Evolutionary conservation across 345 rosid genomes (phyloP).

Genomic region (Mallotus nudiflorus): DNA sequence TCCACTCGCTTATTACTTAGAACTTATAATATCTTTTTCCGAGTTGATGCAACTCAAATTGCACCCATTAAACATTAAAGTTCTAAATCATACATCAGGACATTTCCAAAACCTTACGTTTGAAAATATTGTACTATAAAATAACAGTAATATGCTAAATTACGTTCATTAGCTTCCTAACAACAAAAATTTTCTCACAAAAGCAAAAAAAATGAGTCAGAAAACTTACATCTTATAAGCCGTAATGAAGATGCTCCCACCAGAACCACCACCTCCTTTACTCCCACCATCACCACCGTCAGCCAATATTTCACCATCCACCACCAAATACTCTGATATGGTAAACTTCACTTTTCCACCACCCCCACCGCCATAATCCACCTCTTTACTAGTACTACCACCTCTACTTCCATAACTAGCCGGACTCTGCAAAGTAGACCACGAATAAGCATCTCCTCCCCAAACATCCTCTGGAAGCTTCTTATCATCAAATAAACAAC

Average conservation of each 20-base stretch:
- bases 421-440: conserved; percentile 79
- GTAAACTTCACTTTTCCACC: conserved; percentile 76
- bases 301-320: conserved; percentile 74
- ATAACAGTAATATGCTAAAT: background rate
- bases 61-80: background rate
- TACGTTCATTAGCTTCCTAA: background rate
- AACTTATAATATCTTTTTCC: background rate
- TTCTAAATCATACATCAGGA: background rate
- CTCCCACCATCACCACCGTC: conserved; percentile 84
- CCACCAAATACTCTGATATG: conserved; percentile 46
- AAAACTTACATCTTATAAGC: conserved; percentile 76
- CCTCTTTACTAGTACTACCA: conserved; percentile 78
- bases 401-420: conserved; percentile 89
- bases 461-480: conserved; percentile 93
- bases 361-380: conserved; percentile 88
- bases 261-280: conserved; percentile 97
- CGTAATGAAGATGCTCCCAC: conserved; percentile 77
- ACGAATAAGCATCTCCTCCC: conserved; percentile 99
- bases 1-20: too few relatives aligned
- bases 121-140: background rate
- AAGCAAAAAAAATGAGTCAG: background rate
- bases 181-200: background rate
- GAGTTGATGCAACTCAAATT: background rate
- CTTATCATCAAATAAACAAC: conserved; percentile 59
- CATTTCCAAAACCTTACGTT: background rate